Base-by-base conservation (phyloP, 2,329 filamentous ascomycete genomes). In the Pseudogymnoascus verrucosus region DNA sequence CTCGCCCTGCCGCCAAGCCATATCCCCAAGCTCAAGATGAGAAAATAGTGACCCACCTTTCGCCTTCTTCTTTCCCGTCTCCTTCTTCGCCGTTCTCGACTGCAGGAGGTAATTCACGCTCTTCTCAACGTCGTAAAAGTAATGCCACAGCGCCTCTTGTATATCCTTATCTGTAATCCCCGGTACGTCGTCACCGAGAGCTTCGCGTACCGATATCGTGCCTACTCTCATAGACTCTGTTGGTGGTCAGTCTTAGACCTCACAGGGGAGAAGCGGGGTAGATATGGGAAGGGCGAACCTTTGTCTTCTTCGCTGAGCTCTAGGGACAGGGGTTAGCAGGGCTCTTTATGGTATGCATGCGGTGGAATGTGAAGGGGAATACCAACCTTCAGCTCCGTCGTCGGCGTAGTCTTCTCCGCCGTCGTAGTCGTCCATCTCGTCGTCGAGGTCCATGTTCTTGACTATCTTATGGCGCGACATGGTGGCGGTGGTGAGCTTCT, bases 101-200 rank as follows among this genome's bases (percentile, higher is more conserved):
- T 87, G 89, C 67, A 86, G 84, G 64, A 99, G 76, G 72, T 96
- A 97, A 64, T 84, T 81, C 39, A 96, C 88, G 0, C 91, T 86
- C 76, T 96, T 96, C 64, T 87, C 89, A 31, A 96, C 81, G 71
- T 99, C 93, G 74, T 93, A 98, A 75, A 93, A 98, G 76, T 97
- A 97, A 76, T 99, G 86, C 91, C 92, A 98, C 14, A 99, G 77
- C 0, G 93, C 84, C 66, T 98, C 93, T 74, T 96, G 86, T 66
- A 97, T 93, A 72, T 96, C 89, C 39, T 80, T 78, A 65, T 88
- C 84, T 4, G 83, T 81, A n/a, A 83, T 78, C 72, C 75, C 54
- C n/a, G 66, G 68, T 26, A 71, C 64, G 75, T 77, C 37, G 80
- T 83, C 80, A 5, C 86, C 88, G n/a, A 96, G 79, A 7, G 82